Conservation (phyloP, 2,329 filamentous ascomycete species). For the Colletotrichum sp. region DNA sequence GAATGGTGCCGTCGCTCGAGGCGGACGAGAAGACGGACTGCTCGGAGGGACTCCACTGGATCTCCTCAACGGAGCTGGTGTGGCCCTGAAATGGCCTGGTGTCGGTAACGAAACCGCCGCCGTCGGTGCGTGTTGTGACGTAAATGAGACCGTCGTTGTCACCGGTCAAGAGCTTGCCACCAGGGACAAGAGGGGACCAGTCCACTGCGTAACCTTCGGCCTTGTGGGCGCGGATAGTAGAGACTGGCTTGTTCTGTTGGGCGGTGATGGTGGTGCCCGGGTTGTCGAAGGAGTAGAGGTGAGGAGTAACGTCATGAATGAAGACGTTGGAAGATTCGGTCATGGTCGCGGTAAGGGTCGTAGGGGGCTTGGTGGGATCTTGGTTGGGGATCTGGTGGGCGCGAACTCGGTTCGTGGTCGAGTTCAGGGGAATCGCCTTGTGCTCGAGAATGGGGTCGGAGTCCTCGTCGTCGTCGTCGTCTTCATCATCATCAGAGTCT, state of each 20-base stretch:
- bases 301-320: conserved; percentile 92
- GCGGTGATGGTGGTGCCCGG: conserved; percentile 82
- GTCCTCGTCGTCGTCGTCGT: conserved; percentile 74
- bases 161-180: conserved; percentile 87
- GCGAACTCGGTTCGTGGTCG: conserved; percentile 93
- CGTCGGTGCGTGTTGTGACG: conserved; percentile 83
- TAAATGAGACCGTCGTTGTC: conserved; percentile 93
- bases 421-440: conserved; percentile 82
- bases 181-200: conserved; percentile 84
- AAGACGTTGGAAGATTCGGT: conserved; percentile 87
- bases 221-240: conserved; percentile 89
- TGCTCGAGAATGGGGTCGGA: conserved; percentile 92
- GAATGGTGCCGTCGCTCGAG: conserved; percentile 91
- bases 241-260: conserved; percentile 86
- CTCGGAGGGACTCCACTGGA: conserved; percentile 96
- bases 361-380: conserved; percentile 74
- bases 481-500: conserved; percentile 67
- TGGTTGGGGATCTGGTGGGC: conserved; percentile 78
- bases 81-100: conserved; percentile 85
- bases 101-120: conserved; percentile 89
- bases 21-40: conserved; percentile 93
- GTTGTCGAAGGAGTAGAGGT: conserved; percentile 87
- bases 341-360: conserved; percentile 89
- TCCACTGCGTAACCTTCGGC: conserved; percentile 95
- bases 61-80: conserved; percentile 84